Base-by-base conservation (phyloP, 2,329 filamentous ascomycete genomes). In the Immersiporthe knoxdaviesiana region DNA sequence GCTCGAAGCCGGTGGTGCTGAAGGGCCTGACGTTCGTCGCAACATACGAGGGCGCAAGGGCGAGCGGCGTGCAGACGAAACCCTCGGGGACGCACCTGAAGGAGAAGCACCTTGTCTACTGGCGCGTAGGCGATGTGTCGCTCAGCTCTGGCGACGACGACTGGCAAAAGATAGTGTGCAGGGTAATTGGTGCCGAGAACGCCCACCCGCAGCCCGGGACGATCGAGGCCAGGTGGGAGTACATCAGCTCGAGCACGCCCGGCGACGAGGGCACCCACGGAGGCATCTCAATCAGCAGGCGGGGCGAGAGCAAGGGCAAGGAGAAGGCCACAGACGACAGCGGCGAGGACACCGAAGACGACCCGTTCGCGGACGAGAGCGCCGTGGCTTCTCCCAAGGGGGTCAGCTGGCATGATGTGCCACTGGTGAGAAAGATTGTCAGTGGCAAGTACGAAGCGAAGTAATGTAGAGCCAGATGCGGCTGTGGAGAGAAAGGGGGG, bases 211-310 rank as follows among this genome's bases (percentile, higher is more conserved):
- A 88, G 72, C 88, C 92, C 6, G 93, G 94, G 0, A 89, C 88
- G 66, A 86, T 97, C 11, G 95, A 99, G 78, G 92, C 92, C 0
- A 85, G 90, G 68, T 97, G 94, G 89, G 94, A 97, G 77, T 81
- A 83, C 70, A 75, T 70, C 30, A 75, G 74, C 12, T 75, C 81
- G 2, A 68, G 76, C 37, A 35, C 41, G 7, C 67, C 65, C 6
- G 60, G 63, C 11, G 67, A 69, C 16, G 69, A 71, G 18, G 0
- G 85, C 82, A 3, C 74, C 87, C 0, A 87, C 0, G 91, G 88
- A 72, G 89, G 89, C 12, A 87, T 97, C 68, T 90, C 88, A 5
- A 83, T 94, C 66, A 88, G 86, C 6, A 81, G 81, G 70, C 79
- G 88, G 54, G 82, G 84, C 11, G 82, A 84, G 70, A 77, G 74